Conservation (phyloP, 148 eudicot genomes). For the Pharnaceum exiguum region DNA sequence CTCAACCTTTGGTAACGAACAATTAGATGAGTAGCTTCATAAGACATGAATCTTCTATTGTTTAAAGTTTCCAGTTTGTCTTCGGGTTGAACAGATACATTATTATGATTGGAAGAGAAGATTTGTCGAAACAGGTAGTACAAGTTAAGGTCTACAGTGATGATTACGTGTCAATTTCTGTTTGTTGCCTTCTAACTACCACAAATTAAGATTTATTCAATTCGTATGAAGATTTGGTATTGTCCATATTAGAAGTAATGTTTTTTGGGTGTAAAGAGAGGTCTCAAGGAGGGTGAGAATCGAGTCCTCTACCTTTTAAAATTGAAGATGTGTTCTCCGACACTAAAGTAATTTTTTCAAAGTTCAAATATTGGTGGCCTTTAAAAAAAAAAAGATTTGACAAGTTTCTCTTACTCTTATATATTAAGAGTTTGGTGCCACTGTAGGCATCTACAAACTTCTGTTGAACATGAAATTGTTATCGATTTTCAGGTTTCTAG, state of each 20-base stretch:
- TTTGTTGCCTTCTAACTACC: constrained; percentile 29
- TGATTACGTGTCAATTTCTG: constrained; percentile 25
- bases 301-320: no score
- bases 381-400: no score
- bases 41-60: neutral
- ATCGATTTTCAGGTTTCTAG: no score
- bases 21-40: neutral
- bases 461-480: no score
- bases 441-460: no score
- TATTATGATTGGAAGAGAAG: constrained; percentile 22
- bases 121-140: constrained; percentile 1
- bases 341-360: no score
- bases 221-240: constrained; percentile 4
- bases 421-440: no score
- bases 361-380: no score
- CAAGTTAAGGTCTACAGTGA: constrained; percentile 8
- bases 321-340: no score
- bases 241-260: constrained; percentile 24
- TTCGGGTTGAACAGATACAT: neutral
- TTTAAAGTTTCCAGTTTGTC: neutral
- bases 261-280: neutral
- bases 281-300: no score
- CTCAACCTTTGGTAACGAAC: no score
- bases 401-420: no score
- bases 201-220: constrained; percentile 7